Conservation (phyloP, 208 protist genomes). For the Kentomonas sorsogonicus region DNA sequence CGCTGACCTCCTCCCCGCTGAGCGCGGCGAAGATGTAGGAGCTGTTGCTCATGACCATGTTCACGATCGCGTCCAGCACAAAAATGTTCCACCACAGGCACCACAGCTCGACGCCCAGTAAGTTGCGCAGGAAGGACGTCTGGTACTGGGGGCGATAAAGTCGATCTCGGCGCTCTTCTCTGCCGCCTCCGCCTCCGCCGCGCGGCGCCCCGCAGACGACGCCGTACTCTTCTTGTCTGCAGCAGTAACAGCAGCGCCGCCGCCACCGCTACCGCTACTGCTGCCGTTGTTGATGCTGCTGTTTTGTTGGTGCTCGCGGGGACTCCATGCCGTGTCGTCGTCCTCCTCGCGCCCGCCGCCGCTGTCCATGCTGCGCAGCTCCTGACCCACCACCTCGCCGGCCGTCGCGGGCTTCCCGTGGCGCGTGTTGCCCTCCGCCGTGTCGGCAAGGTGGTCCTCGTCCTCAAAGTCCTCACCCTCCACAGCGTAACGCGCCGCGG, state of each 20-base stretch:
- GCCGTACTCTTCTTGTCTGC: background rate
- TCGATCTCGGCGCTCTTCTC: slow-evolving; percentile 28
- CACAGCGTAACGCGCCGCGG: background rate
- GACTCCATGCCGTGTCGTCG: slow-evolving; percentile 18
- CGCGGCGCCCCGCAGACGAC: slow-evolving; percentile 19
- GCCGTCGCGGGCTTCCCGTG: too few relatives aligned
- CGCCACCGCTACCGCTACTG: background rate
- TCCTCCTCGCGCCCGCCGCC: background rate
- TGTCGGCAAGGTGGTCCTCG: background rate
- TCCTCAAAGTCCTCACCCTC: background rate
- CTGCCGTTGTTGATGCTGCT: background rate
- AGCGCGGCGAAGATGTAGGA: slow-evolving; percentile 24
- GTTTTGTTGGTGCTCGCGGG: slow-evolving; percentile 14
- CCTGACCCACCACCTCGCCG: background rate
- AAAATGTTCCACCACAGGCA: slow-evolving; percentile 17
- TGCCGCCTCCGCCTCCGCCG: slow-evolving; percentile 22
- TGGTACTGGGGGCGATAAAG: slow-evolving; percentile 38
- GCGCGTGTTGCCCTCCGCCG: background rate
- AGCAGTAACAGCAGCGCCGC: background rate
- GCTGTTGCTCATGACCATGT: slow-evolving; percentile 23
- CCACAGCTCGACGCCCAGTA: slow-evolving; percentile 24
- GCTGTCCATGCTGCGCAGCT: background rate
- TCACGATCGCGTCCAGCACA: slow-evolving; percentile 13
- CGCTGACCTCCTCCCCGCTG: background rate
- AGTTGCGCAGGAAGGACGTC: slow-evolving; percentile 22